Conservation (phyloP, 805 yeast genomes). For the Kluyveromyces dobzhanskii region DNA sequence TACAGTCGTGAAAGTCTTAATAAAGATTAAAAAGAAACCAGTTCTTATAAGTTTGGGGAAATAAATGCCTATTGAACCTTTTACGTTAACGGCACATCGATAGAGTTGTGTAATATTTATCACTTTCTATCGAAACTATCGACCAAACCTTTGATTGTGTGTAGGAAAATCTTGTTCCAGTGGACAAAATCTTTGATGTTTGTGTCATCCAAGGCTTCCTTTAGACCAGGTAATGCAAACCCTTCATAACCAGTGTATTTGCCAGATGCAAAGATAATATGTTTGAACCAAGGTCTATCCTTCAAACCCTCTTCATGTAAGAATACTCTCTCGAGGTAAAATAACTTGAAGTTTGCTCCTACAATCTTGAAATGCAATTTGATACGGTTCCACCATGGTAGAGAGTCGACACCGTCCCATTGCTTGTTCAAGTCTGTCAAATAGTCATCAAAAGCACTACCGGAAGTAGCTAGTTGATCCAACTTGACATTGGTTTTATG, state of each 20-base stretch:
- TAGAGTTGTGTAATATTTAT: too few species aligned
- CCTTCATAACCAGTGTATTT: slow-evolving; percentile 51
- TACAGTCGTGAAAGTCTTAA: too few species aligned
- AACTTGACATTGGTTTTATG: slow-evolving; percentile 24
- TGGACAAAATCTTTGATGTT: slow-evolving; percentile 29
- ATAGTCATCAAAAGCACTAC: slow-evolving; percentile 22
- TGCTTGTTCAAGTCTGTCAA: slow-evolving; percentile 13
- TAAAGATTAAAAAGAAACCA: too few species aligned
- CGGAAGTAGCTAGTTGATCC: slow-evolving; percentile 14
- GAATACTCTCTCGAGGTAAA: slow-evolving; percentile 38
- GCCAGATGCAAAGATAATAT: slow-evolving; percentile 44
- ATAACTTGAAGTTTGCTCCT: slow-evolving; percentile 30
- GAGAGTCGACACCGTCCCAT: slow-evolving; percentile 25
- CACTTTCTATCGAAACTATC: neutral
- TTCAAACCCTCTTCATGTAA: slow-evolving; percentile 38
- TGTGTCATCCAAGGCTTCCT: slow-evolving; percentile 44
- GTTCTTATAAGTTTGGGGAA: too few species aligned
- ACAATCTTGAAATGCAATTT: slow-evolving; percentile 20
- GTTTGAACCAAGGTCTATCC: slow-evolving; percentile 46
- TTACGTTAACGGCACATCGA: too few species aligned
- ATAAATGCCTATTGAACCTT: too few species aligned
- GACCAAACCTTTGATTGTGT: neutral
- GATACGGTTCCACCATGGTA: slow-evolving; percentile 28
- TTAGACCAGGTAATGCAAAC: slow-evolving; percentile 43
- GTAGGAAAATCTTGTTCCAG: slow-evolving; percentile 19